Percentiles rank a stretch among this genome's conserved stretches.
Evolutionary conservation across 2,329 filamentous ascomycete species (phyloP).

Genomic region (Fusarium sororula): DNA sequence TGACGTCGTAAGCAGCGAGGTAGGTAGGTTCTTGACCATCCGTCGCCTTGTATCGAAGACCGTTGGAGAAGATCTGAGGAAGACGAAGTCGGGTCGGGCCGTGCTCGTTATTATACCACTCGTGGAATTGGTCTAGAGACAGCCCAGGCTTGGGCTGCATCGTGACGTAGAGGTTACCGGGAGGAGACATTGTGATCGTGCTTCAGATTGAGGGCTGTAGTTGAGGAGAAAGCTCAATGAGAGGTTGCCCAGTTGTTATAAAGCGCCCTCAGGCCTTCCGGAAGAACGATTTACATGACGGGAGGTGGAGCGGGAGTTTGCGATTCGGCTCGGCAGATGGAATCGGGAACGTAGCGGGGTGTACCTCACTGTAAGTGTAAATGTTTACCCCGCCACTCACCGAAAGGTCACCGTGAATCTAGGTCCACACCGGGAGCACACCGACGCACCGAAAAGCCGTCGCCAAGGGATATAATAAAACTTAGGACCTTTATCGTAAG

Average conservation of each 20-base stretch:
- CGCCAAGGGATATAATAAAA: no score
- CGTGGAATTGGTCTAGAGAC: conserved; percentile 77
- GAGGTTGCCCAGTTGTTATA: neutral
- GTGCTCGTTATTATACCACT: conserved; percentile 96
- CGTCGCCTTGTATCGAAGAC: conserved; percentile 78
- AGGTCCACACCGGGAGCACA: conserved; percentile 11
- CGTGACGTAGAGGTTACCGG: conserved; percentile 83
- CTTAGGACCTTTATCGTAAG: no score
- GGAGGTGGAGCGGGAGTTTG: conserved; percentile 32
- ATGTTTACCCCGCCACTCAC: conserved; percentile 44
- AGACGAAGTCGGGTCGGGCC: conserved; percentile 82
- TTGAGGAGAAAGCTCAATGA: neutral
- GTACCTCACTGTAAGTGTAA: conserved; percentile 30
- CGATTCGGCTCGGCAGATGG: conserved; percentile 44
- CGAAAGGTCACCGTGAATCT: conserved; percentile 8
- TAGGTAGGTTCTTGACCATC: conserved; percentile 73
- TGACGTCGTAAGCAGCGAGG: conserved; percentile 85
- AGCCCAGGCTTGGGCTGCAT: conserved; percentile 80
- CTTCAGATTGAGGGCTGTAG: neutral
- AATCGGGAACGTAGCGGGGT: conserved; percentile 38
- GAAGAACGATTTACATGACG: conserved; percentile 43
- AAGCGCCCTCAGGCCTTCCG: conserved; percentile 22
- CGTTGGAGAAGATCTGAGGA: conserved; percentile 77
- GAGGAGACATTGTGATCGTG: conserved; percentile 50
- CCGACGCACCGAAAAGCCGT: neutral